Evolutionary conservation across 177 flowering plant species (phyloP), one percentile per base, ranked within the genome.

Genomic region (Telopea speciosissima): DNA sequence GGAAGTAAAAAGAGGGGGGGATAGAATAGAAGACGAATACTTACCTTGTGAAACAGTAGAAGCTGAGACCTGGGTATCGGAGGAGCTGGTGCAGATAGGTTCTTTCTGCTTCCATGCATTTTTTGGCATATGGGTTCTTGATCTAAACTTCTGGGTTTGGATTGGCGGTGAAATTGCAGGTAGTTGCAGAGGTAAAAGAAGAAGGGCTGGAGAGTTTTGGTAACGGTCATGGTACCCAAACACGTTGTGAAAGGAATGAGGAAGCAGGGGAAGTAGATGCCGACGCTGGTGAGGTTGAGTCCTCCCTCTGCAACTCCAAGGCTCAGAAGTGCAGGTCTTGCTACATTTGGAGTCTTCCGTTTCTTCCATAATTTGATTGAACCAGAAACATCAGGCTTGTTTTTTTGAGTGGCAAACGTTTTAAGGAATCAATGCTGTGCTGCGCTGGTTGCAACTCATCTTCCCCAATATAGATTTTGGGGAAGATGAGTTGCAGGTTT

Each of bases 11-110:
- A n/a, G 61, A 45, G 31, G 70, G 24, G 42, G 70, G 24, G 16
- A 3, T 72, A 31, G 40, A 17, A 24, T n/a, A 66, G 7, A 61
- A 61, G 62, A 54, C 13, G 31, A 44, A 26, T 3, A 49, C 62
- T 63, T 72, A 90, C 92, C 90, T 81, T 78, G 82, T 36, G 81
- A 68, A 76, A 72, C 75, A 28, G 83, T 31, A 25, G 70, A 73
- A 79, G 62, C 78, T 61, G 77, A 78, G 62, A 77, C 64, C 24
- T 75, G 80, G 77, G 79, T 33, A 62, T 87, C 81, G 14, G 93
- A 87, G 24, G 93, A 75, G 62, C 88, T 74, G 63, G 87, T 76
- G n/a, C n/a, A n/a, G n/a, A n/a, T n/a, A n/a, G n/a, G n/a, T n/a
- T n/a, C n/a, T n/a, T n/a, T n/a, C n/a, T n/a, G n/a, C n/a, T n/a